Percentiles rank a stretch among this genome's conserved stretches.
These are phyloP conservation scores for Ophiocordyceps sinensis DNA, from an alignment of 2,329 filamentous ascomycete species.

Conservation along the genomic window DNA sequence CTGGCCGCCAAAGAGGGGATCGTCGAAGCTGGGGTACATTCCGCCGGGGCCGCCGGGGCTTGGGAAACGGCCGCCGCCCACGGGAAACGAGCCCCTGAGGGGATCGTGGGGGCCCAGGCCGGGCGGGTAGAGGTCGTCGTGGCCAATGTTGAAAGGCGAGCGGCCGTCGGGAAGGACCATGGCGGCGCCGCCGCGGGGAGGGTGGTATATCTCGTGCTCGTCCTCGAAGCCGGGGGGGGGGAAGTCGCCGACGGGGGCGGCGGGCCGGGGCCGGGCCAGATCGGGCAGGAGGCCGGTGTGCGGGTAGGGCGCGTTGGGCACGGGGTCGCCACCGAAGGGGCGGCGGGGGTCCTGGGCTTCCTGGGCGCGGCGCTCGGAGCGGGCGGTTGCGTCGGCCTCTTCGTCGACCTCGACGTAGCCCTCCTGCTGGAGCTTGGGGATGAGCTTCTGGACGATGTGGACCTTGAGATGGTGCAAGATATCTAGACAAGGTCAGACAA, in stretches of 20 bases:
- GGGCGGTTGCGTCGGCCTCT: conserved; percentile 26
- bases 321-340: conserved; percentile 23
- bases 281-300: conserved; percentile 49
- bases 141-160: conserved; percentile 58
- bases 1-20: conserved; percentile 62
- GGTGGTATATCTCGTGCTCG: conserved; percentile 69
- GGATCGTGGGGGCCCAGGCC: conserved; percentile 79
- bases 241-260: conserved; percentile 54
- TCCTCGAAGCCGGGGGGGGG: conserved; percentile 87
- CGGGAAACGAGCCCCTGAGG: conserved; percentile 50
- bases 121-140: conserved; percentile 76
- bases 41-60: conserved; percentile 53
- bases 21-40: conserved; percentile 94
- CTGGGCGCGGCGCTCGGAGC: conserved; percentile 23
- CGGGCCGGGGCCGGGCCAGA: conserved; percentile 40
- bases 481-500: conserved; percentile 21
- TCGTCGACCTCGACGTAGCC: conserved; percentile 52
- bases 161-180: conserved; percentile 27
- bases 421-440: conserved; percentile 62
- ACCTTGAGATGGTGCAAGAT: conserved; percentile 60
- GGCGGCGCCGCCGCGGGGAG: conserved; percentile 16
- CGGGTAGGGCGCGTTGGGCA: conserved; percentile 54
- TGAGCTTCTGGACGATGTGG: conserved; percentile 70
- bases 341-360: conserved; percentile 20
- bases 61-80: conserved; percentile 41